These are phyloP conservation scores for Exophiala viscosa DNA, from an alignment of 2,329 filamentous ascomycete genomes.

Conservation along the genomic window DNA sequence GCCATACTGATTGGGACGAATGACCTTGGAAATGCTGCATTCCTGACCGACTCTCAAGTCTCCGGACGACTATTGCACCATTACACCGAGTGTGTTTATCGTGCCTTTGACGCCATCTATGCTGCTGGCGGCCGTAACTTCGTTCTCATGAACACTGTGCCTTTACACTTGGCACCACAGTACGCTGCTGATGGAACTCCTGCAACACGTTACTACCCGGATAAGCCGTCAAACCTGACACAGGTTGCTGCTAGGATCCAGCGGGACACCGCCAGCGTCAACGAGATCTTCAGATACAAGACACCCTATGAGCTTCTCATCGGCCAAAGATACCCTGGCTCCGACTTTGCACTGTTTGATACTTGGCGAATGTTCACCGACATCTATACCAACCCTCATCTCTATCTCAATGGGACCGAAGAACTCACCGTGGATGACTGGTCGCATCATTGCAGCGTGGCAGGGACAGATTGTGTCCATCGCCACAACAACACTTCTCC, in stretches of 20 bases:
- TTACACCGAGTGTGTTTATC: not conserved
- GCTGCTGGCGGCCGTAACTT: not conserved
- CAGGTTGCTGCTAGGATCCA: conserved; percentile 50
- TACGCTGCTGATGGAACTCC: not conserved
- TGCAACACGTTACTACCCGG: not conserved
- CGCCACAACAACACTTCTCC: conserved; percentile 1
- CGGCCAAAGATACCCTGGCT: conserved; percentile 46
- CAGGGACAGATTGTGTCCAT: not conserved
- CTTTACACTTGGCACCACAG: not conserved
- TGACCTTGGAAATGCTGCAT: not conserved
- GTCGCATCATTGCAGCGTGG: conserved; percentile 51
- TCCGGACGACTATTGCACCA: not conserved
- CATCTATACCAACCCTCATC: conserved; percentile 57
- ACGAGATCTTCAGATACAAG: conserved; percentile 50
- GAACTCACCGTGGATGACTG: conserved; percentile 61
- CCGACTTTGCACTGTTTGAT: conserved; percentile 64
- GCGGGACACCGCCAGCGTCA: conserved; percentile 45
- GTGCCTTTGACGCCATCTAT: not conserved
- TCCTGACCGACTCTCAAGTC: not conserved
- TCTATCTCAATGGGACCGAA: conserved; percentile 60
- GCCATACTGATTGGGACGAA: not conserved
- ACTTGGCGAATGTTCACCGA: conserved; percentile 48
- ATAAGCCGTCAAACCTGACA: conserved; percentile 48
- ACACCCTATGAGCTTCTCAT: conserved; percentile 46
- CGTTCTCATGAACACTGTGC: not conserved